A percentile compares a stretch with the other conserved stretches of the same genome.
phyloP scores from a whole-genome alignment of 1,284 basidiomycete species.

The Boletellus deceptivus region DNA sequence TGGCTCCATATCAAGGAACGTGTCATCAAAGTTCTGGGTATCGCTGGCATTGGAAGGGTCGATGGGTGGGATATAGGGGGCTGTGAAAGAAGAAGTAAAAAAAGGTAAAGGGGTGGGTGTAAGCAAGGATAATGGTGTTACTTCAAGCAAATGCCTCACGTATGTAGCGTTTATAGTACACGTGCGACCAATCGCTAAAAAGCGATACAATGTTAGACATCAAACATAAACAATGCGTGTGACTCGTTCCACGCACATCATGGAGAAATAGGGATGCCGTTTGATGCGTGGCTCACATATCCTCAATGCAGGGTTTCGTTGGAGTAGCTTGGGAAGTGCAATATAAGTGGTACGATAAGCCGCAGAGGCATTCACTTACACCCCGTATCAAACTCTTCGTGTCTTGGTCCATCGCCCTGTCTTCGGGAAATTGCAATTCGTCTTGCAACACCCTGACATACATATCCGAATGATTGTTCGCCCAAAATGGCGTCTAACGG shows the following conservation, averaged over 20 bases:
- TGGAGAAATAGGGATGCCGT: constrained; percentile 92
- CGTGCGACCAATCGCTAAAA: constrained; percentile 85
- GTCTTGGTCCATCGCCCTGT: constrained; percentile 87
- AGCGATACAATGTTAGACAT: constrained; percentile 11
- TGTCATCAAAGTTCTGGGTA: constrained; percentile 97
- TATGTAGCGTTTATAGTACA: constrained; percentile 93
- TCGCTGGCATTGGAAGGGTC: constrained; percentile 92
- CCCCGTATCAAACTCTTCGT: constrained; percentile 95
- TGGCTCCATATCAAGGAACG: constrained; percentile 93
- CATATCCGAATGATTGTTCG: constrained; percentile 92
- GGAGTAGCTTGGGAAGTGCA: constrained; percentile 62
- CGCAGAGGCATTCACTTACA: constrained; percentile 46
- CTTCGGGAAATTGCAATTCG: constrained; percentile 86
- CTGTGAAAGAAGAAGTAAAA: constrained; percentile 38
- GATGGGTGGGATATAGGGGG: constrained; percentile 95
- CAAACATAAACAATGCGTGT: constrained; percentile 8
- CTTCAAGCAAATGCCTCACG: constrained; percentile 47
- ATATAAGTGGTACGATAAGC: constrained; percentile 16
- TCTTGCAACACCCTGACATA: constrained; percentile 88
- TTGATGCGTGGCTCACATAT: constrained; percentile 94
- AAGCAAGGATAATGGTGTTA: constrained; percentile 9
- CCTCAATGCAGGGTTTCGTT: constrained; percentile 86
- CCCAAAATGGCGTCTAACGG: constrained; percentile 87
- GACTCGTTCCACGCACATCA: constrained; percentile 68
- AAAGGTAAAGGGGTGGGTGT: constrained; percentile 11